phyloP scores from a whole-genome alignment of 192 early-diverging fungal genomes.

The Coemansia umbellata region DNA sequence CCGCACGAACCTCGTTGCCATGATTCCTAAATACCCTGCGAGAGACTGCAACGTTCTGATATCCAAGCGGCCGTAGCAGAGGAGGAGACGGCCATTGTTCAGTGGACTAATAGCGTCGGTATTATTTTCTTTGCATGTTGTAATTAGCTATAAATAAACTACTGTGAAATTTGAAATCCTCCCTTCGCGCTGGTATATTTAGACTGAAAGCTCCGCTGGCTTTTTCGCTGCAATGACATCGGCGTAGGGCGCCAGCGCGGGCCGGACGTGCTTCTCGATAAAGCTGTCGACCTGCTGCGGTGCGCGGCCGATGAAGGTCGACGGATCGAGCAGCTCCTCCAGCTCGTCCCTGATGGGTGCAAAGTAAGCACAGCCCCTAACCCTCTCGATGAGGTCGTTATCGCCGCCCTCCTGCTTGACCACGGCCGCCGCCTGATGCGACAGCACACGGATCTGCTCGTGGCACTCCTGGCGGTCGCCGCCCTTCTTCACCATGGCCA shows the following conservation, averaged over 20 bases:
- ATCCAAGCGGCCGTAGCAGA: conserved; percentile 8
- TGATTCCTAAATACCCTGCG: conserved; percentile 25
- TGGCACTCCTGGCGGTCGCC: conserved; percentile 95
- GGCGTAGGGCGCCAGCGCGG: conserved; percentile 75
- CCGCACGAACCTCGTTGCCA: conserved; percentile 27
- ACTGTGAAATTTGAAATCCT: background rate
- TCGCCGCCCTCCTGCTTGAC: conserved; percentile 92
- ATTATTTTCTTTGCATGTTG: background rate
- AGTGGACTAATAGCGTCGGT: background rate
- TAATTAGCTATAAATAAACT: background rate
- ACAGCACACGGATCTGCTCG: conserved; percentile 94
- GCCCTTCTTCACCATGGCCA: conserved; percentile 96
- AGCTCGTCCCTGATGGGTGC: conserved; percentile 75
- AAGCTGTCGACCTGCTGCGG: conserved; percentile 91
- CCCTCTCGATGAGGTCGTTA: conserved; percentile 93
- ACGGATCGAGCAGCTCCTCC: conserved; percentile 77
- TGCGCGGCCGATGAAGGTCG: conserved; percentile 91
- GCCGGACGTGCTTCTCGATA: conserved; percentile 72
- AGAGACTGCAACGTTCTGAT: conserved; percentile 35
- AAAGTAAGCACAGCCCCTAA: conserved; percentile 82
- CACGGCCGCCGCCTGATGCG: conserved; percentile 83
- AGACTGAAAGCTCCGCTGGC: conserved; percentile 45
- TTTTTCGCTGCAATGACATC: conserved; percentile 53
- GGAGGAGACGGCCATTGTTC: too few species aligned
- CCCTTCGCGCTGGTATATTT: background rate